phyloP scores from a whole-genome alignment of 2,329 filamentous ascomycete species.

The Graphium sp. region DNA sequence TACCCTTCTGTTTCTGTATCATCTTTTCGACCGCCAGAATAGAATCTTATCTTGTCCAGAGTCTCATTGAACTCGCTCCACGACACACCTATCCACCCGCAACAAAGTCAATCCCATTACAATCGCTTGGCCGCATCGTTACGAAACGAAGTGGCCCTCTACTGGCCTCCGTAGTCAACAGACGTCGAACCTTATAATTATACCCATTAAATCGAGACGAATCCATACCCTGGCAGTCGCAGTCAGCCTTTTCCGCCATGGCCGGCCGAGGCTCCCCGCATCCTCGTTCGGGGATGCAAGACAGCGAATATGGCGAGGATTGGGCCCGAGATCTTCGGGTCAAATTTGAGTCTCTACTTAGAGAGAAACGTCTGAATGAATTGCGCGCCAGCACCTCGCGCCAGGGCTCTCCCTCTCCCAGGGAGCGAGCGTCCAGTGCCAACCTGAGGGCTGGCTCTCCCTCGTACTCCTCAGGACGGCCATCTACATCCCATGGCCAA shows the following conservation, averaged over 20 bases:
- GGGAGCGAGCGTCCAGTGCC: conserved; percentile 31
- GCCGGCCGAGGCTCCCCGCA: conserved; percentile 19
- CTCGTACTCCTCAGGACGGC: conserved; percentile 21
- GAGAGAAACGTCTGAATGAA: conserved; percentile 75
- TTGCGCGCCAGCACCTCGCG: conserved; percentile 32
- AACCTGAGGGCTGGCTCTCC: conserved; percentile 22
- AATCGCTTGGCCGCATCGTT: no score
- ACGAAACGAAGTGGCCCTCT: no score
- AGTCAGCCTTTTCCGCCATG: conserved; percentile 13
- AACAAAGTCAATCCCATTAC: no score
- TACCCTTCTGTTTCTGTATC: no score
- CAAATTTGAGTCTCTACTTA: conserved; percentile 75
- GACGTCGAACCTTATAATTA: no score
- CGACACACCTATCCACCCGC: no score
- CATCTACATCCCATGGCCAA: conserved; percentile 26
- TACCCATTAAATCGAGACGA: no score
- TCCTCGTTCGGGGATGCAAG: conserved; percentile 11
- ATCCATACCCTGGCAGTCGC: no score
- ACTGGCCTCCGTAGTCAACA: no score
- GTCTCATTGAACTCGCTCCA: no score
- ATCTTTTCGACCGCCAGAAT: no score
- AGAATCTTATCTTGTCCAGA: no score
- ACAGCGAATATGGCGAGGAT: conserved; percentile 43
- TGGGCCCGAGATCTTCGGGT: conserved; percentile 66
- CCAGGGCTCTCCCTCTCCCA: conserved; percentile 37